These are phyloP conservation scores for Buxus sempervirens DNA, from an alignment of 164 flowering plant genomes.

Conservation along the genomic window DNA sequence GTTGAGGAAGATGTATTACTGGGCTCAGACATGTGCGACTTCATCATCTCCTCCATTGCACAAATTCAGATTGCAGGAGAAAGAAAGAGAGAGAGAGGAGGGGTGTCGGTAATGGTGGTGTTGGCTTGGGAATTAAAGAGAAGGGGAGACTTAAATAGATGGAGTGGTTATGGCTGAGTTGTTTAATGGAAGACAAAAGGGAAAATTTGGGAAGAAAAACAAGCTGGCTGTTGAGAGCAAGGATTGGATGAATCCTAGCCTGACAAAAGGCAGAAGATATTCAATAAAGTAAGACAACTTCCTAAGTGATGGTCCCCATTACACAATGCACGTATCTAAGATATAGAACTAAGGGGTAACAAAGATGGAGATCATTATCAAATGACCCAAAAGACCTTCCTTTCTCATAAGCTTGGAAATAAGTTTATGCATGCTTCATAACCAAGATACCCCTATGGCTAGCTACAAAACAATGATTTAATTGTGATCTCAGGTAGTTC, in stretches of 20 bases:
- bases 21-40: conserved; percentile 14
- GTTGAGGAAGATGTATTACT: conserved; percentile 20
- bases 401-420: no score
- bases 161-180: not conserved
- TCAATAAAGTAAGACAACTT: not conserved
- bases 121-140: conserved; percentile 12
- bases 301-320: not conserved
- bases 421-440: no score
- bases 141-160: conserved; percentile 7
- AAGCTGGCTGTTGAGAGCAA: conserved; percentile 25
- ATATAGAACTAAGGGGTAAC: not conserved
- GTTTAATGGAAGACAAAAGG: not conserved
- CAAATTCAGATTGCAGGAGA: not conserved
- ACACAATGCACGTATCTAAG: not conserved
- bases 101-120: not conserved
- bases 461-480: no score
- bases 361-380: not conserved
- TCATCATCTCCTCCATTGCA: conserved; percentile 33
- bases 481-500: no score
- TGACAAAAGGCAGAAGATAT: not conserved
- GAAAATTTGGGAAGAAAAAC: conserved; percentile 12
- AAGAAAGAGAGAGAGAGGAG: not conserved
- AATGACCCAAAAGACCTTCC: not conserved
- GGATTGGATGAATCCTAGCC: conserved; percentile 26
- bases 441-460: no score